phyloP scores from a whole-genome alignment of 2,329 filamentous ascomycete genomes.

The Penicillium decumbens region DNA sequence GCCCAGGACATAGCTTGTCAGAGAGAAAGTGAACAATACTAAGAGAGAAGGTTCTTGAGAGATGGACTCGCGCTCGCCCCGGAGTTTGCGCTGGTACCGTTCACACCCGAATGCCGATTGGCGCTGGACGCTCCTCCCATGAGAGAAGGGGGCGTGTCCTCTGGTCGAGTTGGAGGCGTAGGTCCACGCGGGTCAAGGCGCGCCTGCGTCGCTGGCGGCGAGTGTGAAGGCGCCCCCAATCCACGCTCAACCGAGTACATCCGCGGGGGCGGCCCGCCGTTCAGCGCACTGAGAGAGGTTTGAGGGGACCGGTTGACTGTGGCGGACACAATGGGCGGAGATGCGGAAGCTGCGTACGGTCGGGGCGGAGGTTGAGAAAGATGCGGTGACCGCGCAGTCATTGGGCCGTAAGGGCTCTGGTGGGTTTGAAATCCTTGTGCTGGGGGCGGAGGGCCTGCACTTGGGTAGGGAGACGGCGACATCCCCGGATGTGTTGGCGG shows the following conservation, averaged over 20 bases:
- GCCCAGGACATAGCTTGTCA: not conserved
- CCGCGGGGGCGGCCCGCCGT: conserved; percentile 34
- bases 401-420: conserved; percentile 37
- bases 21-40: conserved; percentile 33
- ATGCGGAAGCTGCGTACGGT: conserved; percentile 36
- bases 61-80: conserved; percentile 76
- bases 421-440: conserved; percentile 31
- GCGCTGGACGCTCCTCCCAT: conserved; percentile 26
- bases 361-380: conserved; percentile 31
- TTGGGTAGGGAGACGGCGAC: conserved; percentile 30
- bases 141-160: conserved; percentile 26
- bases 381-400: conserved; percentile 34
- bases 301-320: conserved; percentile 37
- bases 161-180: conserved; percentile 29
- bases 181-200: conserved; percentile 35
- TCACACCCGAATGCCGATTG: conserved; percentile 26
- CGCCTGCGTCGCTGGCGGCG: conserved; percentile 34
- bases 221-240: conserved; percentile 32
- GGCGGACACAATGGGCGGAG: conserved; percentile 37
- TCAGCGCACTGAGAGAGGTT: conserved; percentile 34
- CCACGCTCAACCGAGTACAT: conserved; percentile 39
- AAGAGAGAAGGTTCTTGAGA: conserved; percentile 65
- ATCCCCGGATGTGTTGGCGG: conserved; percentile 22
- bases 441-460: conserved; percentile 32
- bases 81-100: conserved; percentile 29